Evolutionary conservation across 495 filamentous ascomycete genomes (phyloP).

Genomic region (Evernia prunastri): DNA sequence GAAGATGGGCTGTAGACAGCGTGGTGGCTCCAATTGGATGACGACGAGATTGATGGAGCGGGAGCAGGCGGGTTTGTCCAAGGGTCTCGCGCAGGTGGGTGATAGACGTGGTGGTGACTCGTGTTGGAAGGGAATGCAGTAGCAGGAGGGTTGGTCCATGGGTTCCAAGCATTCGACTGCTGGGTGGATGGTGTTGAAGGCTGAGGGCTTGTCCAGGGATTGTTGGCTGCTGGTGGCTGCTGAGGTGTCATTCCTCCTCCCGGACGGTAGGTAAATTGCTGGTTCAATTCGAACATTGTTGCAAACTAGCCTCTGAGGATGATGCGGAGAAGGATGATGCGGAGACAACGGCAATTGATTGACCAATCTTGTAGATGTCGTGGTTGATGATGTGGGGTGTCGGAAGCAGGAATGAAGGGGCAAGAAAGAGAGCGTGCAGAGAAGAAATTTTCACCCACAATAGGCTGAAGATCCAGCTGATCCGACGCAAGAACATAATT

Average conservation of each 20-base stretch:
- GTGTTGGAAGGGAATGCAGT: not conserved
- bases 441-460: conserved; percentile 18
- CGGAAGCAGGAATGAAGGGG: not conserved
- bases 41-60: not conserved
- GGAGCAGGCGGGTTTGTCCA: not conserved
- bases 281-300: not conserved
- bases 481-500: conserved; percentile 24
- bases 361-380: not conserved
- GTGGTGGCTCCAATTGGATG: not conserved
- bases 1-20: not conserved
- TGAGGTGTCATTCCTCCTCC: not conserved
- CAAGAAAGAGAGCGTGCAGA: not conserved
- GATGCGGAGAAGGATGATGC: conserved; percentile 4
- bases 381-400: conserved; percentile 1
- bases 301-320: not conserved
- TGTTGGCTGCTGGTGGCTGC: not conserved
- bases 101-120: conserved; percentile 5
- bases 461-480: conserved; percentile 17
- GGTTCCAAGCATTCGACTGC: not conserved
- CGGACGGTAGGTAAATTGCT: conserved; percentile 2
- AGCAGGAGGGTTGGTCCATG: not conserved
- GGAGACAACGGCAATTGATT: not conserved
- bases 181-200: not conserved
- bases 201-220: conserved; percentile 4
- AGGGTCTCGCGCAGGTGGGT: not conserved